These are phyloP conservation scores for Trichosporon sp. DNA, from an alignment of 1,284 basidiomycete species.

Conservation along the genomic window DNA sequence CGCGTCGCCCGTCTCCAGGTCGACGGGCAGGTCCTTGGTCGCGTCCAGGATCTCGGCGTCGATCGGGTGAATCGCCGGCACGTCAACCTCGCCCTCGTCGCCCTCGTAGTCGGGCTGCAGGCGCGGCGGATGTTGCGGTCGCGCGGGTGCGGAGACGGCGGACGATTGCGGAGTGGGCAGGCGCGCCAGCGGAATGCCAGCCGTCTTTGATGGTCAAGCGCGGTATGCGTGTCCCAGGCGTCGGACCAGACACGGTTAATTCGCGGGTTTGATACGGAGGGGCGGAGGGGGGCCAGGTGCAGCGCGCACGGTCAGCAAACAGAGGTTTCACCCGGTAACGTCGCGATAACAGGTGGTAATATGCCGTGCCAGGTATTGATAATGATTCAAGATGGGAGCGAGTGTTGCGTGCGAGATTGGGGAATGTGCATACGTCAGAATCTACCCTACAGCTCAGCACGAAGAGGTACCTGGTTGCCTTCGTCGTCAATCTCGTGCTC, in stretches of 20 bases:
- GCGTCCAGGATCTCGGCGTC: neutral
- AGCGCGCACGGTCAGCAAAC: neutral
- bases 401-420: neutral
- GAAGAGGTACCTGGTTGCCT: conserved; percentile 83
- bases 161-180: neutral
- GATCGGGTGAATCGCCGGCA: neutral
- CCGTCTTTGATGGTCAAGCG: neutral
- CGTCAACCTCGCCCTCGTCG: conserved; percentile 12
- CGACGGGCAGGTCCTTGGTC: neutral
- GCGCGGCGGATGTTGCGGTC: neutral
- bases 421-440: conserved; percentile 20
- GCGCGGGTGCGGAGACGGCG: neutral
- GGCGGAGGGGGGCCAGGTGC: neutral
- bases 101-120: conserved; percentile 13
- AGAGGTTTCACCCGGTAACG: neutral
- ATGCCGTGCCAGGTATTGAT: neutral
- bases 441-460: conserved; percentile 70
- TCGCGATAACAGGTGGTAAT: neutral
- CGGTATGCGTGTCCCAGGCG: neutral
- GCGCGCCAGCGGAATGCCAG: neutral
- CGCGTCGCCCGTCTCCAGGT: conserved; percentile 11
- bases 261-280: neutral
- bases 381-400: neutral
- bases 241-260: neutral
- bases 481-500: conserved; percentile 60